Evolutionary conservation across 352 stramenopile species (phyloP).

Genomic region (Pythium chondricola): DNA sequence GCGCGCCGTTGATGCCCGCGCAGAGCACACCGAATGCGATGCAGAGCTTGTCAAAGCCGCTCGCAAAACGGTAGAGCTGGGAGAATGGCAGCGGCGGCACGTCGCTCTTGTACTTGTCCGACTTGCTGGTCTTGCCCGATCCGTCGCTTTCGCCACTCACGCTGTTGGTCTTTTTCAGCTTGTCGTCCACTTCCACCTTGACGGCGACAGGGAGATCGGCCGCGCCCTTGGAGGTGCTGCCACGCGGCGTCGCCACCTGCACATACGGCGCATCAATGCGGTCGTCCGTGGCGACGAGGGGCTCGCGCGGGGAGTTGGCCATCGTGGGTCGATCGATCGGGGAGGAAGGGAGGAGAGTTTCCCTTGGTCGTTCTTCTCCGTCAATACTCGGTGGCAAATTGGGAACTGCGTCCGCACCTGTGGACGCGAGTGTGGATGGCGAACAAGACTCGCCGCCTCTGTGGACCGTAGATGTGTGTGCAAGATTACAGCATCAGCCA

Average conservation of each 20-base stretch:
- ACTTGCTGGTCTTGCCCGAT: neutral
- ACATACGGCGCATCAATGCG: neutral
- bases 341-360: too few species aligned
- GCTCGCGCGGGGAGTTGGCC: neutral
- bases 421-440: too few species aligned
- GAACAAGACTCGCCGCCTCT: too few species aligned
- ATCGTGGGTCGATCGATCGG: too few species aligned
- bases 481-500: too few species aligned
- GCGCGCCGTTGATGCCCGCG: constrained; percentile 20
- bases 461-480: too few species aligned
- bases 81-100: constrained; percentile 10
- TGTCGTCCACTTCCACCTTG: neutral
- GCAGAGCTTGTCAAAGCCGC: constrained; percentile 20
- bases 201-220: neutral
- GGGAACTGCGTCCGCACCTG: too few species aligned
- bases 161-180: neutral
- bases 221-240: too few species aligned
- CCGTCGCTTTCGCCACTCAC: neutral
- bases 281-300: neutral
- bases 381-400: too few species aligned
- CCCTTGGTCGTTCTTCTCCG: too few species aligned
- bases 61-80: constrained; percentile 27
- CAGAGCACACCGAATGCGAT: constrained; percentile 17
- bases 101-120: neutral
- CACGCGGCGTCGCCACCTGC: neutral